Percentiles rank a stretch among this genome's conserved stretches.
These are phyloP conservation scores for Aurinia saxatilis DNA, from an alignment of 345 rosid genomes.

Conservation along the genomic window DNA sequence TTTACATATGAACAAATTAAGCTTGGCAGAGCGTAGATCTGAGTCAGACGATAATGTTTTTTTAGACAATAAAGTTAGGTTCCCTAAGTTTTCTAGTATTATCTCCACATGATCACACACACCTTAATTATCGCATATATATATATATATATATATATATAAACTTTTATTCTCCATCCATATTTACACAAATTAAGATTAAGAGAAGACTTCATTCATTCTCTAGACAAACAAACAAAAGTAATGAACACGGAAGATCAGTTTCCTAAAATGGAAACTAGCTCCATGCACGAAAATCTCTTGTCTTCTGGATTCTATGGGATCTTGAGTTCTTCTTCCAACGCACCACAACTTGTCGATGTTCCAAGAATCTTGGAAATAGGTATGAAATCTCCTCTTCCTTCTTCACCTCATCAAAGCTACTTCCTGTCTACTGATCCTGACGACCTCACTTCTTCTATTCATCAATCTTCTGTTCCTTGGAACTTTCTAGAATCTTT, in stretches of 20 bases:
- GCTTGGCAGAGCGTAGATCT: slow-evolving; percentile 33
- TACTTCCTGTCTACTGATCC: background rate
- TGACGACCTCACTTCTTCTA: slow-evolving; percentile 16
- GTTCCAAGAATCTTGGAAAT: slow-evolving; percentile 37
- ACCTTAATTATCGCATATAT: slow-evolving; percentile 6
- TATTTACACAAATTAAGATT: background rate
- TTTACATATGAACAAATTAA: slow-evolving; percentile 20
- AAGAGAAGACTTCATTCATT: background rate
- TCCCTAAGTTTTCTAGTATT: slow-evolving; percentile 23
- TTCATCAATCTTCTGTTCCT: slow-evolving; percentile 22
- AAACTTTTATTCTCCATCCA: slow-evolving; percentile 35
- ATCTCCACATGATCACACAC: slow-evolving; percentile 22
- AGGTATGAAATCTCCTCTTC: slow-evolving; percentile 26
- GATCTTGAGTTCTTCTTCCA: slow-evolving; percentile 22
- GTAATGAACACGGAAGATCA: slow-evolving; percentile 35
- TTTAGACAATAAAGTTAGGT: slow-evolving; percentile 28
- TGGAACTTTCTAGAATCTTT: slow-evolving; percentile 27
- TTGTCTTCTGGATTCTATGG: slow-evolving; percentile 34
- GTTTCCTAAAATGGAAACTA: slow-evolving; percentile 48
- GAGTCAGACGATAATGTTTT: slow-evolving; percentile 37
- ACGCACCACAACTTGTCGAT: slow-evolving; percentile 22
- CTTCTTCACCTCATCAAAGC: slow-evolving; percentile 10
- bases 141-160: slow-evolving; percentile 49
- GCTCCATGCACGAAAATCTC: slow-evolving; percentile 38
- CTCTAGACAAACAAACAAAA: slow-evolving; percentile 9